Evolutionary conservation across 352 stramenopile genomes (phyloP).

Genomic region (Globisporangium apiculatum): DNA sequence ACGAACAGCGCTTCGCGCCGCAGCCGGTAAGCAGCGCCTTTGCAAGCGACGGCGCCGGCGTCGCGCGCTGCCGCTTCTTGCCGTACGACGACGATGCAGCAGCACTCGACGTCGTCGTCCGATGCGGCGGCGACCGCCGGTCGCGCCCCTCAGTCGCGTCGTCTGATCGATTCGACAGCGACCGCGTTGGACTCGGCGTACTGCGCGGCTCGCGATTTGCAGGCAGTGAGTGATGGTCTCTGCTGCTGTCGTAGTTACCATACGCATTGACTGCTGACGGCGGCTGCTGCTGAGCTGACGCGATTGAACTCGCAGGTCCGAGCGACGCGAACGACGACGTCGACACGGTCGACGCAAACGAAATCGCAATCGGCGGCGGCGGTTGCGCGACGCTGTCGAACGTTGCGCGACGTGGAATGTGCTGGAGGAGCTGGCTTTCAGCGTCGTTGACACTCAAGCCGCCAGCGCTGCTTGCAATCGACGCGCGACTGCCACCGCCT

Average conservation of each 20-base stretch:
- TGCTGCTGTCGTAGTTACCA: too few relatives aligned
- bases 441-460: background rate
- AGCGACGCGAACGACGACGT: background rate
- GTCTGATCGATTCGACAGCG: conserved; percentile 1
- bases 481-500: conserved; percentile 6
- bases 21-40: conserved; percentile 37
- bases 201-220: background rate
- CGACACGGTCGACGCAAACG: conserved; percentile 1
- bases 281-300: background rate
- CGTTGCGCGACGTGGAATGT: conserved; percentile 6
- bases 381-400: conserved; percentile 5
- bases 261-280: background rate
- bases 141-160: conserved; percentile 3
- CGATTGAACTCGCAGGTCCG: background rate
- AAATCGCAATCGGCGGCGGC: conserved; percentile 3
- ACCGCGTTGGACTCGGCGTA: conserved; percentile 7
- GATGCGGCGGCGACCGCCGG: conserved; percentile 1
- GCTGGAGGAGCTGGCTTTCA: conserved; percentile 7
- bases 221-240: background rate
- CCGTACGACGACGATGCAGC: conserved; percentile 7
- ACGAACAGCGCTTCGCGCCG: conserved; percentile 59
- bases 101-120: background rate
- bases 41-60: conserved; percentile 32
- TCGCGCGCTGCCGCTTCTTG: conserved; percentile 39
- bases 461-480: conserved; percentile 10